Evolutionary conservation across 768 basidiomycete genomes (phyloP).

Genomic region (Paxillus rubicundulus): DNA sequence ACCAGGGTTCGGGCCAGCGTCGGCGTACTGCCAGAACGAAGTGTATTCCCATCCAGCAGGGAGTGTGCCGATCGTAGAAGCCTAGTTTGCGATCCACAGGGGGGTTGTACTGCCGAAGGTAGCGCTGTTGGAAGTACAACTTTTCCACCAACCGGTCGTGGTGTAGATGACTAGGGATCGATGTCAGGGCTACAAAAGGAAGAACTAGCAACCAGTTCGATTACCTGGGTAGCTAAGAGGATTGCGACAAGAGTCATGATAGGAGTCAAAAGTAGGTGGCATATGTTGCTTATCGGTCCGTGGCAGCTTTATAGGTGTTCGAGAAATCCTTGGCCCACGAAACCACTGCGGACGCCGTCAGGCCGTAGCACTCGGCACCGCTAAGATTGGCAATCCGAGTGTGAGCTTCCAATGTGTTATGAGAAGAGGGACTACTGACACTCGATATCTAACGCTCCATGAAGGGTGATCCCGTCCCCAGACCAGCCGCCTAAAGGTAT

Average conservation of each 20-base stretch:
- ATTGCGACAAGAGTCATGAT: background rate
- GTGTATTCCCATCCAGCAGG: conserved; percentile 57
- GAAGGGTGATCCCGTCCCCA: conserved; percentile 56
- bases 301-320: conserved; percentile 49
- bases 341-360: conserved; percentile 55
- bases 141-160: conserved; percentile 66
- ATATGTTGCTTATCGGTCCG: conserved; percentile 38
- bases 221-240: conserved; percentile 41
- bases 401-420: background rate
- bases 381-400: conserved; percentile 44
- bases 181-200: no score
- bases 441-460: conserved; percentile 63
- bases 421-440: conserved; percentile 34
- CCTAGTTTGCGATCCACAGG: conserved; percentile 58
- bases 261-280: background rate
- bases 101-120: conserved; percentile 51
- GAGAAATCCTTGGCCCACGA: conserved; percentile 63
- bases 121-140: conserved; percentile 59
- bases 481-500: conserved; percentile 48
- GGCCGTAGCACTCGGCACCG: conserved; percentile 53
- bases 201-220: background rate
- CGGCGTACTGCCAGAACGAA: conserved; percentile 63
- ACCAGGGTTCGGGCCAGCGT: conserved; percentile 54
- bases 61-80: conserved; percentile 49
- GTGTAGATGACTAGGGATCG: conserved; percentile 51